A percentile compares a stretch with the other conserved stretches of the same genome.
phyloP scores from a whole-genome alignment of 2,329 filamentous ascomycete species.

The Dactylellina drechsleri region DNA sequence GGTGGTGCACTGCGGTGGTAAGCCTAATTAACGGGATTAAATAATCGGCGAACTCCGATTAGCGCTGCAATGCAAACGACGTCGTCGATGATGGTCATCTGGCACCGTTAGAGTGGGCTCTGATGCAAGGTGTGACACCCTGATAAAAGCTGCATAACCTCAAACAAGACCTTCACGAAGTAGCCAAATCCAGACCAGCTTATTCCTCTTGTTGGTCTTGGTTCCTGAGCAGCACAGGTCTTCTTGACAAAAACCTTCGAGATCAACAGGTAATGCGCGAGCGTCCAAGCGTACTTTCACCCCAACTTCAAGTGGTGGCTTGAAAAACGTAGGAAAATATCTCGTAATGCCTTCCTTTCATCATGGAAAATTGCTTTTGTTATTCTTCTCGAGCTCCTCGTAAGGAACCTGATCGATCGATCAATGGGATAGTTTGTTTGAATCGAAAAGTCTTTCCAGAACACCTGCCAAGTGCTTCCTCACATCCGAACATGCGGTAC shows the following conservation, averaged over 20 bases:
- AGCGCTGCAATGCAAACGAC: slow-evolving; percentile 12
- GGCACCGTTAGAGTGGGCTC: slow-evolving; percentile 30
- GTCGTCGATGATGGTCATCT: background rate
- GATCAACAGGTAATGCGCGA: slow-evolving; percentile 25
- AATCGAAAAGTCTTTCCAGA: slow-evolving; percentile 41
- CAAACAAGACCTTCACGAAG: slow-evolving; percentile 36
- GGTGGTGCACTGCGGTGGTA: slow-evolving; percentile 14
- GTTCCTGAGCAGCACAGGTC: slow-evolving; percentile 30
- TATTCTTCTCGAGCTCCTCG: slow-evolving; percentile 8
- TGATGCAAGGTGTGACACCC: slow-evolving; percentile 54
- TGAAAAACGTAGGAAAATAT: slow-evolving; percentile 2
- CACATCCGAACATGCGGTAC: slow-evolving; percentile 50
- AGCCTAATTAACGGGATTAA: slow-evolving; percentile 22
- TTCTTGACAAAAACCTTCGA: slow-evolving; percentile 1
- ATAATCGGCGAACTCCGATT: slow-evolving; percentile 50
- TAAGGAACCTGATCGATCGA: slow-evolving; percentile 27
- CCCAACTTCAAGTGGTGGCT: background rate
- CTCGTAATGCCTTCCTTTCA: slow-evolving; percentile 35
- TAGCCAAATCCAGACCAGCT: slow-evolving; percentile 41
- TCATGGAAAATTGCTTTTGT: slow-evolving; percentile 23
- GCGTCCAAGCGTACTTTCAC: slow-evolving; percentile 28
- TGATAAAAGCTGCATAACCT: slow-evolving; percentile 52
- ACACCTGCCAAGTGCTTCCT: slow-evolving; percentile 52
- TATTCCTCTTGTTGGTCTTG: slow-evolving; percentile 10
- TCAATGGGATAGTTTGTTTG: slow-evolving; percentile 12